phyloP scores from a whole-genome alignment of 2,329 filamentous ascomycete genomes.

The Didymella glomerata region DNA sequence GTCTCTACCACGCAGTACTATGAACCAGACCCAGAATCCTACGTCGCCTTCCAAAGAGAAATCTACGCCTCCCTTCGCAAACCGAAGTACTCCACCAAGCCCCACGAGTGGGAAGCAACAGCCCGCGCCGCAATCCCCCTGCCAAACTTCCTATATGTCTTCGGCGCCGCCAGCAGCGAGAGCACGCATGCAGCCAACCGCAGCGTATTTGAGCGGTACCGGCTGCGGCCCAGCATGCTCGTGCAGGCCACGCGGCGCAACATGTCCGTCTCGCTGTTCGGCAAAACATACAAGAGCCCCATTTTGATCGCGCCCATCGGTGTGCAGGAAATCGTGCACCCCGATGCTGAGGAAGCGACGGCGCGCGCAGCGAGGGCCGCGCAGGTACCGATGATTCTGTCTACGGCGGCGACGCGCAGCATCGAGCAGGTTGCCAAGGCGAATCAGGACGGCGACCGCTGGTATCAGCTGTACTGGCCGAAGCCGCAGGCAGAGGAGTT shows the following conservation, averaged over 20 bases:
- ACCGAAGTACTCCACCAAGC: constrained; percentile 54
- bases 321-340: constrained; percentile 72
- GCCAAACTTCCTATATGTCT: constrained; percentile 53
- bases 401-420: constrained; percentile 68
- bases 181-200: constrained; percentile 50
- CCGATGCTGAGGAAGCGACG: constrained; percentile 69
- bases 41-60: constrained; percentile 45
- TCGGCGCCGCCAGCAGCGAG: constrained; percentile 50
- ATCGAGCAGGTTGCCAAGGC: constrained; percentile 73
- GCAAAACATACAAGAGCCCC: constrained; percentile 59
- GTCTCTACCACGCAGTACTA: constrained; percentile 27
- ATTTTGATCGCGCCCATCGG: constrained; percentile 73
- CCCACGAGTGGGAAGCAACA: constrained; percentile 51
- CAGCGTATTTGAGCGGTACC: constrained; percentile 51
- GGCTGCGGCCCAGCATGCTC: constrained; percentile 53
- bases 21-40: constrained; percentile 49
- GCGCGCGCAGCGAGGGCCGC: constrained; percentile 69
- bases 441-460: constrained; percentile 66
- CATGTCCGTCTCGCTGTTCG: constrained; percentile 48
- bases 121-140: constrained; percentile 45
- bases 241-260: constrained; percentile 49
- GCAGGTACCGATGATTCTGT: constrained; percentile 71
- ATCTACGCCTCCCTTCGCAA: constrained; percentile 50
- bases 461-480: constrained; percentile 82
- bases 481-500: constrained; percentile 69